Base-by-base conservation (phyloP, 257 asterid genomes). In the Plantago ovata region DNA sequence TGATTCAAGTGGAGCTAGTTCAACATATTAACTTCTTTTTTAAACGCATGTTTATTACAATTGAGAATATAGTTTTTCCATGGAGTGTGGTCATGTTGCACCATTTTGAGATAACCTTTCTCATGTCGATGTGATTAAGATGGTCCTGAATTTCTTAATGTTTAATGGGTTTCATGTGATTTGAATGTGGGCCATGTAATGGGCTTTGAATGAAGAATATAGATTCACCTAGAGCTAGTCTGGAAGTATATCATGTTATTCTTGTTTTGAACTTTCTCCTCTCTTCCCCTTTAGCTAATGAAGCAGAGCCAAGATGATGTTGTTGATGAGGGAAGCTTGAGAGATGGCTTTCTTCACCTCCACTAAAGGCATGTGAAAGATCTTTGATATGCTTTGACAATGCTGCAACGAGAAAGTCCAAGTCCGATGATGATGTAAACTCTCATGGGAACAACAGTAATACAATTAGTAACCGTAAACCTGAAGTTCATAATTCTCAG, bases 261-360 rank as follows among this genome's bases (percentile, higher is more conserved):
- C 71, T 67, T 19, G n/a, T n/a, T n/a, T n/a, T n/a, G n/a, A 65
- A 38, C 56, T 55, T 62, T 69, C 22, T 53, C 63, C 38, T 45
- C 41, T 20, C 21, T 24, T n/a, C 62, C 44, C 61, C n/a, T 57
- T 32, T 70, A 92, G 98, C 71, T 92, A 73, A 88, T 92, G 68
- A 81, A 88, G 77, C 90, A 83, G 77, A 92, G 95, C 75, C 98
- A 92, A 77, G 96, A 92, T 80, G 98, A 88, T 63, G 74, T 75
- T 50, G 81, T 72, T 42, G 93, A 92, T 65, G 96, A 92, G 67
- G 86, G 44, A 83, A 81, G 70, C 83, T 84, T 72, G 89, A 80
- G 67, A 86, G 70, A 60, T 79, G 94, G 95, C 79, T 76, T 54
- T 73, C 83, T 55, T 83, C 96, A 18, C 86, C 95, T 58, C 87